Evolutionary conservation across 2,329 filamentous ascomycete species (phyloP).

Genomic region (Beauveria varroae): DNA sequence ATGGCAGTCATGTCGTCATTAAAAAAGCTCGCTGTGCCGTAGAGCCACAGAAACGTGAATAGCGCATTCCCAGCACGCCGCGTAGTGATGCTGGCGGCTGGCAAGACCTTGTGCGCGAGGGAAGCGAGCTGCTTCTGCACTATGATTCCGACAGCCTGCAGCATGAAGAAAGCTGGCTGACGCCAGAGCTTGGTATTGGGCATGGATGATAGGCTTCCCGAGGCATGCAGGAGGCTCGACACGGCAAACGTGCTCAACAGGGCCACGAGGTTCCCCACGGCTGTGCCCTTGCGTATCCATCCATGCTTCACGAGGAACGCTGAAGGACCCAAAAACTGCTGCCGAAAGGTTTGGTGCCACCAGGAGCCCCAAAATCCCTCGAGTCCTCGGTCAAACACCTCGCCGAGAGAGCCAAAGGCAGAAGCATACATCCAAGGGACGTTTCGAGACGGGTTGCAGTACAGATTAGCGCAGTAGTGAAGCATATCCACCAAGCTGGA

Average conservation of each 20-base stretch:
- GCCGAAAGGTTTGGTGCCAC: slow-evolving; percentile 89
- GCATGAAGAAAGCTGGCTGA: slow-evolving; percentile 62
- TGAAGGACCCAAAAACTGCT: slow-evolving; percentile 57
- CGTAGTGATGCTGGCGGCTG: slow-evolving; percentile 35
- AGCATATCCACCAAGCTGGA: slow-evolving; percentile 54
- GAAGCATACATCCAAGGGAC: slow-evolving; percentile 48
- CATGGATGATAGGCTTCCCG: slow-evolving; percentile 61
- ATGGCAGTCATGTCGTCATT: slow-evolving; percentile 67
- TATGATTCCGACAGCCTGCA: slow-evolving; percentile 59
- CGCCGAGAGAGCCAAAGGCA: slow-evolving; percentile 45
- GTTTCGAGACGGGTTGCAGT: slow-evolving; percentile 42
- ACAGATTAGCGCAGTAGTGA: slow-evolving; percentile 41
- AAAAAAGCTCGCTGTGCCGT: slow-evolving; percentile 56
- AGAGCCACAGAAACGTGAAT: slow-evolving; percentile 61
- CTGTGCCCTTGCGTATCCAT: slow-evolving; percentile 28
- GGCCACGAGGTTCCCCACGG: slow-evolving; percentile 18
- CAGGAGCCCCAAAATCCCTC: slow-evolving; percentile 75
- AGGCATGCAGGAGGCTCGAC: slow-evolving; percentile 62
- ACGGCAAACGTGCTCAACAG: slow-evolving; percentile 47
- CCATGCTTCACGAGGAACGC: slow-evolving; percentile 36
- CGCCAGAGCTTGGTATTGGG: slow-evolving; percentile 42
- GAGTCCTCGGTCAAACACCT: slow-evolving; percentile 62
- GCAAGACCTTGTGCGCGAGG: slow-evolving; percentile 25
- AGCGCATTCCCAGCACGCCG: slow-evolving; percentile 50
- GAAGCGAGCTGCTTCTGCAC: slow-evolving; percentile 42